A percentile compares a stretch with the other conserved stretches of the same genome.
phyloP scores from a whole-genome alignment of 2,329 filamentous ascomycete species.

The Sclerotinia glacialis region DNA sequence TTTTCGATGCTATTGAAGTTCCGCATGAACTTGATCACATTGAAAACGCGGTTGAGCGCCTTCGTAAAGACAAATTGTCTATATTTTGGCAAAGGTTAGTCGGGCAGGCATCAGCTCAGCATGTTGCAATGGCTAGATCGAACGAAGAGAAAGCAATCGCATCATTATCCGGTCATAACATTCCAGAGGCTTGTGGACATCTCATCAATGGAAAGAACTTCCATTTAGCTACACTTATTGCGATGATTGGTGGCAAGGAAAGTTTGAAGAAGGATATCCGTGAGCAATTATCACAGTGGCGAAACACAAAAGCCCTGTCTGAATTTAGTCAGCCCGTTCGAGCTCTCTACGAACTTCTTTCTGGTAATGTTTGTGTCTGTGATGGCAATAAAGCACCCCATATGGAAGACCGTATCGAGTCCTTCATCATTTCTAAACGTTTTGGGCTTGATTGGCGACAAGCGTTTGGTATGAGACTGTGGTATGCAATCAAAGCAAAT shows the following conservation, averaged over 20 bases:
- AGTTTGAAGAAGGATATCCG: slow-evolving; percentile 70
- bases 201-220: slow-evolving; percentile 75
- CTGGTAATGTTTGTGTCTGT: slow-evolving; percentile 82
- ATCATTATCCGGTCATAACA: slow-evolving; percentile 72
- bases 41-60: slow-evolving; percentile 40
- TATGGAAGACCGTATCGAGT: slow-evolving; percentile 74
- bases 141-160: slow-evolving; percentile 82
- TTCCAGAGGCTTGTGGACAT: slow-evolving; percentile 78
- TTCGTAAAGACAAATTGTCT: slow-evolving; percentile 64
- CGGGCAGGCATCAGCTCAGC: slow-evolving; percentile 54
- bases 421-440: slow-evolving; percentile 77
- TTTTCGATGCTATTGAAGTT: slow-evolving; percentile 70
- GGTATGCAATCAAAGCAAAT: slow-evolving; percentile 72
- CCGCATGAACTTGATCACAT: slow-evolving; percentile 43
- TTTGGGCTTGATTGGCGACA: slow-evolving; percentile 93
- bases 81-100: slow-evolving; percentile 66
- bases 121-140: slow-evolving; percentile 57
- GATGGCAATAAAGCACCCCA: slow-evolving; percentile 68
- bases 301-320: slow-evolving; percentile 74
- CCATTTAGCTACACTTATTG: slow-evolving; percentile 78
- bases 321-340: slow-evolving; percentile 84
- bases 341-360: slow-evolving; percentile 83
- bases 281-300: slow-evolving; percentile 81
- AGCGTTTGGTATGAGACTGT: slow-evolving; percentile 84
- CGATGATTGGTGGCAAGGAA: slow-evolving; percentile 74